These are phyloP conservation scores for Fusarium algeriense DNA, from an alignment of 2,329 filamentous ascomycete genomes.

Conservation along the genomic window DNA sequence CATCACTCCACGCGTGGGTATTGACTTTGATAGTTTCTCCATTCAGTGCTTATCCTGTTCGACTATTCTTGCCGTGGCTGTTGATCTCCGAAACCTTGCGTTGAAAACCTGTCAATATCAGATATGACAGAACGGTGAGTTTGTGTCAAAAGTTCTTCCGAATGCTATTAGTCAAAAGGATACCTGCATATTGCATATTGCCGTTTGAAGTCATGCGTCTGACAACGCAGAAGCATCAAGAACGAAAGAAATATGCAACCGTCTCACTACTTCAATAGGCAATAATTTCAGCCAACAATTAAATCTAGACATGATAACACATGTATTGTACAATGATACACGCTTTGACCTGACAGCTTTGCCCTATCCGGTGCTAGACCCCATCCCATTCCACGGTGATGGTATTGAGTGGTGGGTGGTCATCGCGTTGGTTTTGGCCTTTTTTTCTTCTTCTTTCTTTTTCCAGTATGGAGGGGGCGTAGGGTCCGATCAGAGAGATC, in stretches of 20 bases:
- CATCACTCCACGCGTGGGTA: not conserved
- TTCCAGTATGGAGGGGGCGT: slow-evolving; percentile 21
- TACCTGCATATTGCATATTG: not conserved
- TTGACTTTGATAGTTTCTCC: slow-evolving; percentile 10
- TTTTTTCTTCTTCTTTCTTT: not conserved
- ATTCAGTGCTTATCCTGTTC: slow-evolving; percentile 2
- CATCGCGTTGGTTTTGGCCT: slow-evolving; percentile 34
- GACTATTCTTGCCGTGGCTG: not conserved
- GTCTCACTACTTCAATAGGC: slow-evolving; percentile 21
- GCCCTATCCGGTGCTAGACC: slow-evolving; percentile 37
- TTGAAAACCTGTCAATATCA: not conserved
- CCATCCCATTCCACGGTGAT: slow-evolving; percentile 41
- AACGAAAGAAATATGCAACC: slow-evolving; percentile 18
- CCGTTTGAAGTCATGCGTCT: slow-evolving; percentile 6
- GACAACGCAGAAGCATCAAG: slow-evolving; percentile 3
- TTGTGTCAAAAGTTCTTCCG: slow-evolving; percentile 1
- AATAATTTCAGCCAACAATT: slow-evolving; percentile 7
- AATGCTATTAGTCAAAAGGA: not conserved
- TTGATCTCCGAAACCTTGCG: slow-evolving; percentile 21
- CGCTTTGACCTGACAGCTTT: slow-evolving; percentile 4
- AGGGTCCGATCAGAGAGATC: not conserved
- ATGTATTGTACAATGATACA: not conserved
- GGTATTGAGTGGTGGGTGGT: slow-evolving; percentile 32
- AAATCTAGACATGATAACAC: slow-evolving; percentile 8
- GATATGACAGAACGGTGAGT: not conserved